Evolutionary conservation across 352 stramenopile species (phyloP), one percentile per base, ranked within the genome.

Genomic region (Pythium dissotocum): DNA sequence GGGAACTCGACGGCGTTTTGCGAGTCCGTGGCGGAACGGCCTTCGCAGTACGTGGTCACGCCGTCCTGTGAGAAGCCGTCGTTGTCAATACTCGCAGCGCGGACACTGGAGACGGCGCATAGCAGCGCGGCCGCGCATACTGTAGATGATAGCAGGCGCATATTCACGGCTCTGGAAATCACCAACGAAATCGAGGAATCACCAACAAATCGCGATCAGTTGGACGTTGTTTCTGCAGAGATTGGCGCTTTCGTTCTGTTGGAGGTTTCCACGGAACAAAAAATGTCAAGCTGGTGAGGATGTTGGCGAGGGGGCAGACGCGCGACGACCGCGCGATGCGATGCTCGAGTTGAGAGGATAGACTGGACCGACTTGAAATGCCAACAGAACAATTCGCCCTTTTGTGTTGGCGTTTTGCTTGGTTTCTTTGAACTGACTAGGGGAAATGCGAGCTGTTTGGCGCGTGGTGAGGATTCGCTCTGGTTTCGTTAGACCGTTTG

Each of bases 1-100:
- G 78, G 62, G 66, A 92, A 88, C 18, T 33, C 73, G 30, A 69
- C 71, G 12, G 55, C 21, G 9, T 44, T 44, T 18, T 44, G 38
- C 38, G 38, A 44, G 12, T 44, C 38, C 38, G 57, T 69, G 35
- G 38, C 42, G 35, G 58, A 73, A 21, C 87, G 61, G 59, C 83
- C 85, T 75, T 91, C 78, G 69, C 85, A 94, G 69, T 94, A 94
- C 8, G 85, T 94, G 26, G 80, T 88, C 5, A 67, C 33, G 38
- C 85, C 83, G 57, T 94, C 82, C 46, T 80, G 68, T 28, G 71
- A 77, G 60, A 88, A 94, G 14, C 82, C 83, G 16, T 66, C 63
- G 53, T 75, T 76, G 65, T 93, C 85, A 24, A 93, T 85, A 66
- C 87, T 81, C 35, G 64, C 67, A 12, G 64, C 78, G 7, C 38